A percentile compares a stretch with the other conserved stretches of the same genome.
phyloP scores from a whole-genome alignment of 805 yeast genomes.

The Brettanomyces nanus region DNA sequence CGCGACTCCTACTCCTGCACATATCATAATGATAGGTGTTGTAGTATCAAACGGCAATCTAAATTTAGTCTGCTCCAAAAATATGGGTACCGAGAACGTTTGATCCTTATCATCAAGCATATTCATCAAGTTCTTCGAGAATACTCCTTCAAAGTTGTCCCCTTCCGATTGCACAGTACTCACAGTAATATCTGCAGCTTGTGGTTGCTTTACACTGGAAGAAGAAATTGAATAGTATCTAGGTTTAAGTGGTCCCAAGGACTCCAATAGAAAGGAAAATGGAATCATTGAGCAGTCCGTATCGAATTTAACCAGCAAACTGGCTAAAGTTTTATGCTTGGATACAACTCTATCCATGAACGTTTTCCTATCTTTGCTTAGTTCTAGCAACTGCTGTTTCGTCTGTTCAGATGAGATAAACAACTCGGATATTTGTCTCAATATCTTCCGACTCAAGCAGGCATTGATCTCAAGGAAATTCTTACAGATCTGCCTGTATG shows the following conservation, averaged over 20 bases:
- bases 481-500: conserved; percentile 68
- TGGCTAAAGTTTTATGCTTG: conserved; percentile 56
- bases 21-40: conserved; percentile 81
- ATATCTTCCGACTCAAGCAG: conserved; percentile 75
- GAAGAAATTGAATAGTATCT: conserved; percentile 92
- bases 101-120: conserved; percentile 45
- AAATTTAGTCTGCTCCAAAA: conserved; percentile 82
- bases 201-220: conserved; percentile 53
- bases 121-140: conserved; percentile 72
- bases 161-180: conserved; percentile 59
- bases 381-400: conserved; percentile 36
- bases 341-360: conserved; percentile 55
- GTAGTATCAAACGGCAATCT: conserved; percentile 74
- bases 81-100: conserved; percentile 61
- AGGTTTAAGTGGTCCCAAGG: conserved; percentile 70
- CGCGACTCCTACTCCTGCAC: conserved; percentile 97
- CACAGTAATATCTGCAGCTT: conserved; percentile 66
- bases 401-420: conserved; percentile 24
- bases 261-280: conserved; percentile 71
- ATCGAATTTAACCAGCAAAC: conserved; percentile 53
- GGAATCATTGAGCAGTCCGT: conserved; percentile 65
- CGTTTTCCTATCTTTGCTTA: conserved; percentile 53
- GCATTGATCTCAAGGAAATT: conserved; percentile 82
- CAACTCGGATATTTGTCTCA: conserved; percentile 20
- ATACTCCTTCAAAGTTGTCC: conserved; percentile 57